Conservation (phyloP, 164 flowering plant genomes). For the Sextonia rubra region DNA sequence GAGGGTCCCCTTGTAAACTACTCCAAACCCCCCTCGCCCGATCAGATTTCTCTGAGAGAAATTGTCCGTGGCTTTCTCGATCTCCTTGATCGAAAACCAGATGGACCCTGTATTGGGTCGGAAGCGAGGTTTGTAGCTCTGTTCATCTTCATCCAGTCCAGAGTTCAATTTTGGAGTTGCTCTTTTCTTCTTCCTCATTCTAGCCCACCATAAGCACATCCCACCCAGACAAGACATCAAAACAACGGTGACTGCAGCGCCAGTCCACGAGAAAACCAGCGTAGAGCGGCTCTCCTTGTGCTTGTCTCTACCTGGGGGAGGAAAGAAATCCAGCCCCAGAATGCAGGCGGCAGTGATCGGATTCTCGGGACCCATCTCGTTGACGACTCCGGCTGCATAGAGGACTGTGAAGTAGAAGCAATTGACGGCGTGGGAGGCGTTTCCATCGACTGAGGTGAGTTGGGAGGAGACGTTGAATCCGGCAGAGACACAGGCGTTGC, state of each 20-base stretch:
- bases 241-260: constrained; percentile 42
- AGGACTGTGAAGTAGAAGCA: constrained; percentile 60
- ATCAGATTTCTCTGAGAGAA: constrained; percentile 61
- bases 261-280: constrained; percentile 36
- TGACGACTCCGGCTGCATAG: constrained; percentile 73
- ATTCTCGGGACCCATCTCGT: constrained; percentile 54
- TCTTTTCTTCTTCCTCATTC: constrained; percentile 14
- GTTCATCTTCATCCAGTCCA: constrained; percentile 21
- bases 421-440: constrained; percentile 35
- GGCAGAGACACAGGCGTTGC: constrained; percentile 54
- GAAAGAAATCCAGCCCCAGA: constrained; percentile 30
- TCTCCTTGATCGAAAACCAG: constrained; percentile 57
- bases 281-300: constrained; percentile 14
- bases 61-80: constrained; percentile 53
- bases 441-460: constrained; percentile 42
- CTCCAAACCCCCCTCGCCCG: constrained; percentile 63
- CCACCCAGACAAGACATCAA: constrained; percentile 30
- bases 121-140: constrained; percentile 27
- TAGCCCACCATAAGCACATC: constrained; percentile 37
- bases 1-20: constrained; percentile 61
- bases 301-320: not conserved
- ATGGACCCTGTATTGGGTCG: constrained; percentile 57
- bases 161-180: not conserved
- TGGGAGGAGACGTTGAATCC: constrained; percentile 35
- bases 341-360: constrained; percentile 46